These are phyloP conservation scores for Rhynchosporium agropyri DNA, from an alignment of 2,329 filamentous ascomycete species.

Conservation along the genomic window DNA sequence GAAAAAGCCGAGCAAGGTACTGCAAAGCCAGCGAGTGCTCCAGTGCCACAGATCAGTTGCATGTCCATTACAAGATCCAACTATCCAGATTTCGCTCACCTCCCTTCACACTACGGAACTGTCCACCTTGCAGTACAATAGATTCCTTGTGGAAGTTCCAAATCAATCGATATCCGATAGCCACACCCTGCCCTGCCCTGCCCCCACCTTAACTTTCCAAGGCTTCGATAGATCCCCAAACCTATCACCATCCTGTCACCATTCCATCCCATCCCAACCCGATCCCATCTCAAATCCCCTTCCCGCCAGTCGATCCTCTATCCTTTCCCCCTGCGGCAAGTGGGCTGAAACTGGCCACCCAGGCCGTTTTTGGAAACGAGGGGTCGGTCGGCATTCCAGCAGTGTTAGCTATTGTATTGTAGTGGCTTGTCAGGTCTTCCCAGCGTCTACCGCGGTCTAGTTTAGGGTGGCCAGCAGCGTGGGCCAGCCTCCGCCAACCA, in stretches of 20 bases:
- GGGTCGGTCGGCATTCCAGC: slow-evolving; percentile 23
- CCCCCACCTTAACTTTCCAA: not conserved
- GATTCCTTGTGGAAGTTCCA: not conserved
- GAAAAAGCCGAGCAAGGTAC: not conserved
- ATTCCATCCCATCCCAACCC: not conserved
- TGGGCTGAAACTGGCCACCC: slow-evolving; percentile 26
- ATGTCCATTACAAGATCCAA: not conserved
- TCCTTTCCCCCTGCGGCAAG: slow-evolving; percentile 5
- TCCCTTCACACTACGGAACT: not conserved
- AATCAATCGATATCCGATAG: not conserved
- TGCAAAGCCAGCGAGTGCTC: slow-evolving; percentile 16
- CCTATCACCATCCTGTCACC: not conserved
- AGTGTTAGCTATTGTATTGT: no score
- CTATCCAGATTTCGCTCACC: not conserved
- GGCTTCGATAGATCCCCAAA: not conserved
- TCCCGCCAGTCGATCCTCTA: slow-evolving; percentile 20
- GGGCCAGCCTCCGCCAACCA: slow-evolving; percentile 31
- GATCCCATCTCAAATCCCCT: slow-evolving; percentile 11
- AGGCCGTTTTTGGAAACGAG: slow-evolving; percentile 19
- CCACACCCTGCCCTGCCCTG: slow-evolving; percentile 1
- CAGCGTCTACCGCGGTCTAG: slow-evolving; percentile 10
- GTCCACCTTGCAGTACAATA: slow-evolving; percentile 9
- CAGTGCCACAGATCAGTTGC: slow-evolving; percentile 25
- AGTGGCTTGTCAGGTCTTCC: not conserved
- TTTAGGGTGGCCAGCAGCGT: slow-evolving; percentile 3